A percentile compares a stretch with the other conserved stretches of the same genome.
phyloP scores from a whole-genome alignment of 2,329 filamentous ascomycete species.

The Escovopsis sp. region DNA sequence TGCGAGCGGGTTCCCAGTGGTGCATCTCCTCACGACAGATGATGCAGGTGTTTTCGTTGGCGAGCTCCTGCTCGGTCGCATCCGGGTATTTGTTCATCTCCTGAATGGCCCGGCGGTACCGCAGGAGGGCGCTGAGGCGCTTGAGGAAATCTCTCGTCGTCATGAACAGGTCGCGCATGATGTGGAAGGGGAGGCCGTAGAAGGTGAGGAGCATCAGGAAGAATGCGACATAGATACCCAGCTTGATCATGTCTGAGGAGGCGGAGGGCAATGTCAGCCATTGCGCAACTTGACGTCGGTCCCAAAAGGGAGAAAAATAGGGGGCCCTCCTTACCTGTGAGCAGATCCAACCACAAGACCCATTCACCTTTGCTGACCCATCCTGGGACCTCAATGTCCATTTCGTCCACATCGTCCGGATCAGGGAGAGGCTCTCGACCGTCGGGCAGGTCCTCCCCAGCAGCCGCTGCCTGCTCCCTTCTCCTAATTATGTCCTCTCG shows the following conservation, averaged over 20 bases:
- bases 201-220: conserved; percentile 88
- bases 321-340: conserved; percentile 45
- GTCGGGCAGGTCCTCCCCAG: conserved; percentile 41
- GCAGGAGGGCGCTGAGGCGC: conserved; percentile 72
- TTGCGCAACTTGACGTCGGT: conserved; percentile 1
- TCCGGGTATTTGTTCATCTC: conserved; percentile 95
- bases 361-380: conserved; percentile 96
- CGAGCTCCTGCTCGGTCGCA: conserved; percentile 73
- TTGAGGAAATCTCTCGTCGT: conserved; percentile 86
- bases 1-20: conserved; percentile 48
- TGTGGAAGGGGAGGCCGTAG: conserved; percentile 92
- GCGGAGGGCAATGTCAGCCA: conserved; percentile 15
- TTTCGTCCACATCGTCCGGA: conserved; percentile 73
- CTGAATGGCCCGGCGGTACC: conserved; percentile 79
- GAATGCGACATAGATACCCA: conserved; percentile 78
- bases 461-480: conserved; percentile 32
- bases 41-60: conserved; percentile 84
- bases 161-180: conserved; percentile 88
- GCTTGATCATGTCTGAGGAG: conserved; percentile 63
- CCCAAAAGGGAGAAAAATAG: too few relatives aligned
- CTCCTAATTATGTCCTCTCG: conserved; percentile 37
- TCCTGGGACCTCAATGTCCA: conserved; percentile 86
- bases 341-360: conserved; percentile 74
- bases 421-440: conserved; percentile 38
- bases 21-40: conserved; percentile 96